phyloP scores from a whole-genome alignment of 805 yeast genomes.

The Pichia kluyveri region DNA sequence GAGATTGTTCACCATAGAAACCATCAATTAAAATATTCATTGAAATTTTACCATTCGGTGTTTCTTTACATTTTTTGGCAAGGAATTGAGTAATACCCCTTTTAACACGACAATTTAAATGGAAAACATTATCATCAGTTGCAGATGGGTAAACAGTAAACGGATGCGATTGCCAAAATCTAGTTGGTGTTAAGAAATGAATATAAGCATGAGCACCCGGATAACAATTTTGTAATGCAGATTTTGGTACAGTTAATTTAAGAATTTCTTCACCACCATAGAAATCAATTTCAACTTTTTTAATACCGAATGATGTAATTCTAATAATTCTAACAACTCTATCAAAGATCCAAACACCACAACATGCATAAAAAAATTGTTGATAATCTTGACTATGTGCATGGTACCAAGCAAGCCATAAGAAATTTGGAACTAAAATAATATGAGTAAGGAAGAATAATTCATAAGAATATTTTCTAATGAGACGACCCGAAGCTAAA shows the following conservation, averaged over 20 bases:
- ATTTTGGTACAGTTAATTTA: slow-evolving; percentile 37
- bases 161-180: slow-evolving; percentile 55
- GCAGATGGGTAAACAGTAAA: slow-evolving; percentile 44
- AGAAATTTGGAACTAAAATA: slow-evolving; percentile 41
- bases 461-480: slow-evolving; percentile 55
- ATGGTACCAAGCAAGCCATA: slow-evolving; percentile 54
- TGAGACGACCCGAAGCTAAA: slow-evolving; percentile 18
- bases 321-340: slow-evolving; percentile 37
- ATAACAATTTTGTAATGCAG: slow-evolving; percentile 38
- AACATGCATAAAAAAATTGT: slow-evolving; percentile 28
- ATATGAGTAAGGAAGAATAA: slow-evolving; percentile 49
- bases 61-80: slow-evolving; percentile 20
- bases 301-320: slow-evolving; percentile 23
- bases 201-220: slow-evolving; percentile 58
- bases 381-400: slow-evolving; percentile 28
- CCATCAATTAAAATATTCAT: slow-evolving; percentile 49
- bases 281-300: slow-evolving; percentile 8
- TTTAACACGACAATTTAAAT: slow-evolving; percentile 41
- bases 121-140: slow-evolving; percentile 28
- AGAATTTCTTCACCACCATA: slow-evolving; percentile 37
- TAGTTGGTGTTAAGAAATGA: slow-evolving; percentile 41
- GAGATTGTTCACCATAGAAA: slow-evolving; percentile 56
- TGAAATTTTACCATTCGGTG: slow-evolving; percentile 11
- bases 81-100: slow-evolving; percentile 48
- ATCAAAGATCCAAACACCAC: slow-evolving; percentile 47